Base-by-base conservation (phyloP, 2,329 filamentous ascomycete species). In the Myriosclerotinia curreyana region DNA sequence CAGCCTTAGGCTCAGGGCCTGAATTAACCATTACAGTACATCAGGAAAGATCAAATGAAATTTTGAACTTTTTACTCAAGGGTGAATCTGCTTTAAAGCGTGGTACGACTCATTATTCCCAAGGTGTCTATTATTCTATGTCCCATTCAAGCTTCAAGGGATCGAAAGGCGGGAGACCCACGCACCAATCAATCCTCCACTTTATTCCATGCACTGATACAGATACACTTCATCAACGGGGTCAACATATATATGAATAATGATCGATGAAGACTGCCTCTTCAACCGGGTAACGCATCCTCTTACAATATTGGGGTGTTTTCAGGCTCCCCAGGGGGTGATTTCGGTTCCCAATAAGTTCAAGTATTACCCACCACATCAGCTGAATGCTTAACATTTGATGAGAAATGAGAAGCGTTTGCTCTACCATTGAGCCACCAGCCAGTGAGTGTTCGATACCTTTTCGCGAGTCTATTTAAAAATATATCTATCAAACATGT, bases 181-280 rank as follows among this genome's bases (percentile, higher is more conserved):
- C 36, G 5, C 48, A 50, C 25, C 48, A 28, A 28, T 28, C 40
- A 7, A 5, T 55, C 52, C 2, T 55, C 52, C 1, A 55, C 52
- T 5, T 1, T 42, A 0, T 25, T 5, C 11, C 2, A 28, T 46
- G 15, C 1, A 4, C 54, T 56, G 54, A 31, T 56, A 46, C 54
- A 55, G 52, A 53, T 15, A 36, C 20, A 53, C 34, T 3, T 28
- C 1, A 12, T 20, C 14, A n/a, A 52, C 34, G 7, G 20, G 31
- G 20, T 53, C 36, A 54, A 54, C 51, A 34, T 38, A 38, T 46
- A 56, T 34, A 31, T 22, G 28, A 1, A 56, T 46, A 44, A 56
- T 56, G 54, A 56, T 46, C 38, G 38, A 56, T 46, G 54, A 46
- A 56, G 54, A 31, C 54, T 56, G 54, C 54, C 40, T 34, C 40